phyloP scores from a whole-genome alignment of 768 basidiomycete genomes.

The Suillus subluteus region DNA sequence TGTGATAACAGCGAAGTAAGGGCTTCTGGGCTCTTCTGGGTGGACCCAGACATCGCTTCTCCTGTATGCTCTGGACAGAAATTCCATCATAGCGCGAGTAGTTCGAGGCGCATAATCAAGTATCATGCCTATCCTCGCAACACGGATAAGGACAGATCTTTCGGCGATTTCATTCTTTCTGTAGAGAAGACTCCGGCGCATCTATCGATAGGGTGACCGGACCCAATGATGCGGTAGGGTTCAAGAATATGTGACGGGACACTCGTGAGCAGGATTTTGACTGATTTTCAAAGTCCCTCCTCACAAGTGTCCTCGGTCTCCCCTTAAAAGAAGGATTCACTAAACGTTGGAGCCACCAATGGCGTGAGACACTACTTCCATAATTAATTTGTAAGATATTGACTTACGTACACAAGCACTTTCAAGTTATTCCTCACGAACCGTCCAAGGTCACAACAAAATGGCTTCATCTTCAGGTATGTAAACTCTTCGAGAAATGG shows the following conservation, averaged over 20 bases:
- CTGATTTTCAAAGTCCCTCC: no score
- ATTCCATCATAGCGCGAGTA: not conserved
- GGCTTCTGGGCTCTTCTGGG: not conserved
- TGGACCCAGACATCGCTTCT: not conserved
- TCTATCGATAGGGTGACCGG: not conserved
- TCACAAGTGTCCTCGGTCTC: no score
- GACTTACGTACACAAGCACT: conserved; percentile 1
- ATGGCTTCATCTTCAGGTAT: conserved; percentile 12
- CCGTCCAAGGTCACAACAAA: not conserved
- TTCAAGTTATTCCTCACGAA: not conserved
- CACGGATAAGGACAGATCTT: not conserved
- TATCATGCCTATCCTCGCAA: not conserved
- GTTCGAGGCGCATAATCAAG: not conserved
- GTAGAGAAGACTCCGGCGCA: not conserved
- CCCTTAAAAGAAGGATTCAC: no score
- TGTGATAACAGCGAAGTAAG: not conserved
- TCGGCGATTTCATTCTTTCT: not conserved
- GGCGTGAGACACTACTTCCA: conserved; percentile 6
- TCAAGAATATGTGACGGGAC: not conserved
- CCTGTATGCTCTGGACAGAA: not conserved
- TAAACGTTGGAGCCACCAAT: no score
- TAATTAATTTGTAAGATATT: not conserved
- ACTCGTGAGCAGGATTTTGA: not conserved
- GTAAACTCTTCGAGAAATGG: not conserved
- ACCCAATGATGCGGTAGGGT: not conserved